phyloP scores from a whole-genome alignment of 805 yeast species.

The Teunomyces panamensis region DNA sequence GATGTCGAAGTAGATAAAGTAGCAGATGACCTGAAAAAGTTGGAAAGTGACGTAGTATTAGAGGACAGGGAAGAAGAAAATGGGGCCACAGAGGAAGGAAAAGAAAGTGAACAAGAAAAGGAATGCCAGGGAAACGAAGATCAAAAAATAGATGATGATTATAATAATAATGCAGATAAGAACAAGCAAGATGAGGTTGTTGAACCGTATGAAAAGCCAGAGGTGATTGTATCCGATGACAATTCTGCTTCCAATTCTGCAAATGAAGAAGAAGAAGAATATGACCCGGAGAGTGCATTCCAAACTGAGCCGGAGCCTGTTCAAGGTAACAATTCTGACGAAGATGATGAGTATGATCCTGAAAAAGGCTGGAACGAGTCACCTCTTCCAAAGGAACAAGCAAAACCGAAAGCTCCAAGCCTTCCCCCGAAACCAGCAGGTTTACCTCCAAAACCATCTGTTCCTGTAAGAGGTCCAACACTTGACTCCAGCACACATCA shows the following conservation, averaged over 20 bases:
- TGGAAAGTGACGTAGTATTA: neutral
- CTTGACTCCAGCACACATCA: constrained; percentile 12
- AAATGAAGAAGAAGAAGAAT: constrained; percentile 20
- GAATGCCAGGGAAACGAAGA: neutral
- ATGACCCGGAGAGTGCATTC: constrained; percentile 25
- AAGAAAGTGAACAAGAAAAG: neutral
- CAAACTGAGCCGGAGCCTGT: neutral
- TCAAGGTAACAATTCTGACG: constrained; percentile 3
- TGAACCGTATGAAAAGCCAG: constrained; percentile 5
- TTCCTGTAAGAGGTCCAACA: constrained; percentile 4
- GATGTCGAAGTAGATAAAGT: neutral
- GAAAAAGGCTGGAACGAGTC: constrained; percentile 1
- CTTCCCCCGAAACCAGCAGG: constrained; percentile 20
- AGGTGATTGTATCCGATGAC: constrained; percentile 1
- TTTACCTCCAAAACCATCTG: constrained; percentile 30
- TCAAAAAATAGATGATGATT: constrained; percentile 8
- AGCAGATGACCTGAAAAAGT: neutral
- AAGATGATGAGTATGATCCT: constrained; percentile 13
- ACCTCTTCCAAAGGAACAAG: neutral
- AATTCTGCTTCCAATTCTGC: neutral
- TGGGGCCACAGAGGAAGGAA: constrained; percentile 1
- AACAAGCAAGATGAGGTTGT: neutral
- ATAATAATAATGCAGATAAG: constrained; percentile 9
- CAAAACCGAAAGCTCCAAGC: neutral
- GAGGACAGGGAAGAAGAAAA: constrained; percentile 5